Percentiles rank a stretch among this genome's conserved stretches.
These are phyloP conservation scores for Epichloe elymi DNA, from an alignment of 2,329 filamentous ascomycete species.

Conservation along the genomic window DNA sequence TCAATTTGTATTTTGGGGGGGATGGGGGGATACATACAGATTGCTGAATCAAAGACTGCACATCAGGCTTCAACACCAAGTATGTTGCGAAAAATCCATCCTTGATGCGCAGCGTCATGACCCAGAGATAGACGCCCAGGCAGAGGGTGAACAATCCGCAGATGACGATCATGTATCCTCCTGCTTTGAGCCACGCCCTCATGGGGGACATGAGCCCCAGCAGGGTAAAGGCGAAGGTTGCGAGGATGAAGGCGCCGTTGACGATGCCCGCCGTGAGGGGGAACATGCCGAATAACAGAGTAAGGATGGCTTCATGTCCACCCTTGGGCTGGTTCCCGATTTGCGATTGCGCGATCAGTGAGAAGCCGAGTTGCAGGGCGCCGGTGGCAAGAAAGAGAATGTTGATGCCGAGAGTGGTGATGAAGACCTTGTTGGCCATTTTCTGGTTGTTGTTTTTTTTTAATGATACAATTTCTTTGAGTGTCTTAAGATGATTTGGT, in stretches of 20 bases:
- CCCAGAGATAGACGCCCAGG: constrained; percentile 57
- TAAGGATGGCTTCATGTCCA: constrained; percentile 35
- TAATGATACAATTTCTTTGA: no score
- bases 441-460: background rate
- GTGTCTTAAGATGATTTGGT: no score
- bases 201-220: constrained; percentile 57
- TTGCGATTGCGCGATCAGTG: constrained; percentile 35
- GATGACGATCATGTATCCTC: constrained; percentile 50
- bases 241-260: constrained; percentile 59
- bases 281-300: constrained; percentile 39
- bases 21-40: constrained; percentile 35
- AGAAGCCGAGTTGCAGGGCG: constrained; percentile 41
- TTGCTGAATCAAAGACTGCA: constrained; percentile 59
- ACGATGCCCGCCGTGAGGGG: constrained; percentile 53
- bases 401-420: constrained; percentile 34
- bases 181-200: constrained; percentile 56
- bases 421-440: constrained; percentile 44
- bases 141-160: constrained; percentile 51
- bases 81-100: constrained; percentile 49
- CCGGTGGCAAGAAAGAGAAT: constrained; percentile 40
- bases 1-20: background rate
- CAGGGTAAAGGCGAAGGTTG: constrained; percentile 55
- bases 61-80: constrained; percentile 36
- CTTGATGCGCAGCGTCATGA: constrained; percentile 57
- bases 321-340: constrained; percentile 28